These are phyloP conservation scores for Withania somnifera DNA, from an alignment of 305 asterid genomes.

Conservation along the genomic window DNA sequence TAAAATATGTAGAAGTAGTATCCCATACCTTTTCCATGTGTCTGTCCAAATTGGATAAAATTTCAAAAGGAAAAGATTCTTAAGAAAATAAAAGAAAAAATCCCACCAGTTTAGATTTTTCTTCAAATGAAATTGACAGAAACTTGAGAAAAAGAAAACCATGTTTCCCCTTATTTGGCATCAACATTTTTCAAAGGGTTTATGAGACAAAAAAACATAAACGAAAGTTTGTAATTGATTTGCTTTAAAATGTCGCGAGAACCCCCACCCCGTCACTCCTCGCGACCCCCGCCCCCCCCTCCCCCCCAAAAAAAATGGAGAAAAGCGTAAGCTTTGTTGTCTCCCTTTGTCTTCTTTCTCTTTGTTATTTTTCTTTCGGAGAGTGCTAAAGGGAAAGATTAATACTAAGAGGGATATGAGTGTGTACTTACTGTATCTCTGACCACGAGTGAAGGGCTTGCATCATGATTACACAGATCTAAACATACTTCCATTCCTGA, in stretches of 20 bases:
- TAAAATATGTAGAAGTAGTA: not conserved
- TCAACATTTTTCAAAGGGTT: not conserved
- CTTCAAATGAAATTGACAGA: conserved; percentile 5
- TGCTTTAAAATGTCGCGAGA: not conserved
- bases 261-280: too few relatives aligned
- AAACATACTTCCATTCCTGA: conserved; percentile 97
- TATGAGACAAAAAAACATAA: not conserved
- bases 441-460: conserved; percentile 64
- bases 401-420: not conserved
- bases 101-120: not conserved
- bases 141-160: not conserved
- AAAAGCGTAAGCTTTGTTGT: not conserved
- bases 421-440: conserved; percentile 61
- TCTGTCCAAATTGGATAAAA: not conserved
- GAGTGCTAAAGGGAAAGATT: not conserved
- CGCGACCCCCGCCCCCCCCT: too few relatives aligned
- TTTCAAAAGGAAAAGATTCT: not conserved
- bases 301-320: too few relatives aligned
- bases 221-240: not conserved
- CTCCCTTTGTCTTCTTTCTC: not conserved
- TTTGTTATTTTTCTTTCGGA: not conserved
- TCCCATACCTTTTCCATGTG: not conserved
- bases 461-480: conserved; percentile 75
- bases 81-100: not conserved
- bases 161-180: not conserved